phyloP scores from a whole-genome alignment of 106 monocot species.

The Vanilla planifolia region DNA sequence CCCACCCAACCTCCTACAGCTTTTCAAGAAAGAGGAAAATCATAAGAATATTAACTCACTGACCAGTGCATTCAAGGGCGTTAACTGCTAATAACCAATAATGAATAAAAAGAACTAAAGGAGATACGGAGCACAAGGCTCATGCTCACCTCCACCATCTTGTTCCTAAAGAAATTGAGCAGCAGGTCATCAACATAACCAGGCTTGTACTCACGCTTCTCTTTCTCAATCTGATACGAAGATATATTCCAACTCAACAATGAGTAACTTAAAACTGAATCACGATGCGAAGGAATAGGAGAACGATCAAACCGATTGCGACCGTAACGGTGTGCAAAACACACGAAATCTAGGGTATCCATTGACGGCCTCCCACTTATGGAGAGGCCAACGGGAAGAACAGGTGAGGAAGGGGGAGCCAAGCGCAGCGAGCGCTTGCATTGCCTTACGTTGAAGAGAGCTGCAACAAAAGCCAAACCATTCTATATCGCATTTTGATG shows the following conservation, averaged over 20 bases:
- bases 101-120: background rate
- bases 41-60: too few species aligned
- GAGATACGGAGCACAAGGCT: background rate
- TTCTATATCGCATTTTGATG: too few species aligned
- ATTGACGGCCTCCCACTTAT: background rate
- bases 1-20: slow-evolving; percentile 98
- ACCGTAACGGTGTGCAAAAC: slow-evolving; percentile 6
- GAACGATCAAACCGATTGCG: slow-evolving; percentile 7
- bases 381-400: background rate
- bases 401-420: background rate
- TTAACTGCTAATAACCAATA: background rate
- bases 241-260: background rate
- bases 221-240: slow-evolving; percentile 9
- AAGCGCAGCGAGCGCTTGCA: slow-evolving; percentile 3
- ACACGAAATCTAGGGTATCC: slow-evolving; percentile 7
- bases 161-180: slow-evolving; percentile 45
- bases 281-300: background rate
- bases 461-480: too few species aligned
- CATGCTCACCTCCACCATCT: slow-evolving; percentile 67
- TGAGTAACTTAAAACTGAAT: background rate
- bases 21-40: slow-evolving; percentile 26
- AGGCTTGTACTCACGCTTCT: slow-evolving; percentile 29
- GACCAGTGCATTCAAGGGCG: background rate
- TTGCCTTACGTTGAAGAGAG: too few species aligned
- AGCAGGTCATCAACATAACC: slow-evolving; percentile 37